Evolutionary conservation across 164 flowering plant species (phyloP), one percentile per base, ranked within the genome.

Genomic region (Stephania japonica): DNA sequence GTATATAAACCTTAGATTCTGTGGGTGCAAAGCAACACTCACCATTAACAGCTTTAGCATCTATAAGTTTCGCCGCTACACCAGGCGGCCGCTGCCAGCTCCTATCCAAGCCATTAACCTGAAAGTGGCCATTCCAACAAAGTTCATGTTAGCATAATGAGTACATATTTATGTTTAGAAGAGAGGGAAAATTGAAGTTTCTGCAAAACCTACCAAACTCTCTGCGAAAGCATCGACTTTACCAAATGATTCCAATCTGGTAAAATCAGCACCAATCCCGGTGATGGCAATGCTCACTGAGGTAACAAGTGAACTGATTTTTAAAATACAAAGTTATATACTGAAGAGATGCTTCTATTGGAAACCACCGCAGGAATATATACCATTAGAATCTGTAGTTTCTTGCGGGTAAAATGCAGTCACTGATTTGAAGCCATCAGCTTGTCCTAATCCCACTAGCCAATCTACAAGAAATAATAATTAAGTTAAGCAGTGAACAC

Each of bases 71-170:
- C 71, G 98, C 98, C 1, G 84, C 82, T 61, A 92, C 90, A 61
- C 99, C 99, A 4, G 97, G 92, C 0, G 99, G 98, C 67, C 90
- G 87, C 77, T 89, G 87, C 97, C 98, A 93, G 82, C 99, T 95
- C 81, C 99, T 91, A 77, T 95, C 99, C 80, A 93, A 77, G 68
- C 98, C 98, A 78, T 82, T 81, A 18, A 95, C 91, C 99, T 95
- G 71, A 53, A 61, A 14, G 50, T 50, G 67, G 38, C n/a, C 61
- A 73, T 13, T 56, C 62, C 62, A 56, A 56, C 38, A 56, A 14
- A 10, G 19, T 14, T 56, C 19, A 13, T 1, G 21, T 56, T 56
- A n/a, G 62, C 62, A 5, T 16, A 56, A 56, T 56, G 18, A 26
- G n/a, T 50, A n/a, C n/a, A n/a, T n/a, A 23, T 43, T 21, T 38